These are phyloP conservation scores for Exophiala calicioides DNA, from an alignment of 2,329 filamentous ascomycete species.

Conservation along the genomic window DNA sequence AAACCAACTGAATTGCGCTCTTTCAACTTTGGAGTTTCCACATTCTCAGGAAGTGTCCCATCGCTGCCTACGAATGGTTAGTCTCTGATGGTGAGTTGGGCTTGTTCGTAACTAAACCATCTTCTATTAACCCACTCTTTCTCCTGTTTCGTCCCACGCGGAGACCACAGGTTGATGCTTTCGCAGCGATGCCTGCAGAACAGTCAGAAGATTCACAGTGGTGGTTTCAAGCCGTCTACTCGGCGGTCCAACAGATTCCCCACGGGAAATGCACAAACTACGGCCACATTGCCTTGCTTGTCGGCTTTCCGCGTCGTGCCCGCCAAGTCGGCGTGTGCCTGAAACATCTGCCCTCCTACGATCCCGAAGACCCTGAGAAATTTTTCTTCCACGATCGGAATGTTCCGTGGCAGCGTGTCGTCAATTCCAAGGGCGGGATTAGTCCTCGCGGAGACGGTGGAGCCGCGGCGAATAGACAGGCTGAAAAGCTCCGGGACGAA, in stretches of 20 bases:
- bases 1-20: too few relatives aligned
- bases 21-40: too few relatives aligned
- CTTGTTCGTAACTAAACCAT: too few relatives aligned
- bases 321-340: slow-evolving; percentile 88
- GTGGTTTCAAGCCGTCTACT: slow-evolving; percentile 68
- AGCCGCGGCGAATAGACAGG: slow-evolving; percentile 42
- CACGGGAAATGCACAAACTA: slow-evolving; percentile 82
- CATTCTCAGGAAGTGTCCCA: too few relatives aligned
- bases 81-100: too few relatives aligned
- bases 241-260: slow-evolving; percentile 82
- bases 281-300: slow-evolving; percentile 65
- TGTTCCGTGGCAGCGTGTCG: slow-evolving; percentile 93
- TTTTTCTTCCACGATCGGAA: slow-evolving; percentile 69
- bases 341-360: slow-evolving; percentile 70
- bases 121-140: too few relatives aligned
- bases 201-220: slow-evolving; percentile 49
- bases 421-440: slow-evolving; percentile 83
- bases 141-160: too few relatives aligned
- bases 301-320: slow-evolving; percentile 66
- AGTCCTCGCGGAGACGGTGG: slow-evolving; percentile 62
- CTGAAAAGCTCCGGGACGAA: slow-evolving; percentile 42
- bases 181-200: slow-evolving; percentile 43
- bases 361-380: slow-evolving; percentile 47
- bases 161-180: too few relatives aligned
- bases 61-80: too few relatives aligned